These are phyloP conservation scores for Chrysosporium keratinophilum DNA, from an alignment of 2,329 filamentous ascomycete genomes.

Conservation along the genomic window DNA sequence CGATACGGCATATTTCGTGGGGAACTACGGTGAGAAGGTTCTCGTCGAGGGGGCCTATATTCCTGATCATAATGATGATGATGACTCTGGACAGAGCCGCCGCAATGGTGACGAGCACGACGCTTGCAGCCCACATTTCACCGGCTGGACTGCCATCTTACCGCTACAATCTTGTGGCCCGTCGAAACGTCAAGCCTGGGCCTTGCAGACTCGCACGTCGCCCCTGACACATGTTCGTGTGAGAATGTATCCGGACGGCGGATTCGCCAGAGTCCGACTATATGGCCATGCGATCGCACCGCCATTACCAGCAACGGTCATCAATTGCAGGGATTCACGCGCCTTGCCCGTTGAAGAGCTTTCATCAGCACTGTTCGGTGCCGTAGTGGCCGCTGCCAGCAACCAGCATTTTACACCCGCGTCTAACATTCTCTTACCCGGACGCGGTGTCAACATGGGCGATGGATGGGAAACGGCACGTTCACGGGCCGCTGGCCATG, in stretches of 20 bases:
- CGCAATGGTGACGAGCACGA: constrained; percentile 12
- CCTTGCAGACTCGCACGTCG: constrained; percentile 22
- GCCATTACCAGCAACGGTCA: constrained; percentile 13
- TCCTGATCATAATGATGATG: constrained; percentile 19
- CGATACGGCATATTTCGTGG: constrained; percentile 37
- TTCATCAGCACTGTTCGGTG: constrained; percentile 33
- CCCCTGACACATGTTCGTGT: constrained; percentile 36
- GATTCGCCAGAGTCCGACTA: constrained; percentile 34
- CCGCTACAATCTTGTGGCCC: constrained; percentile 32
- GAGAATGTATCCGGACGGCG: constrained; percentile 39
- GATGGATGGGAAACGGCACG: constrained; percentile 38
- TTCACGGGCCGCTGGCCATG: constrained; percentile 31
- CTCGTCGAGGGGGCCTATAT: constrained; percentile 30
- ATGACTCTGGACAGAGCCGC: no score
- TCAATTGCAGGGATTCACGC: neutral
- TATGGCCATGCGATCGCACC: constrained; percentile 36
- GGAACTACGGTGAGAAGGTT: constrained; percentile 38
- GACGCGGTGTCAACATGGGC: constrained; percentile 37
- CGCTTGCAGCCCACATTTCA: constrained; percentile 27
- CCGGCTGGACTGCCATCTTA: constrained; percentile 33
- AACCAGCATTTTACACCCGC: constrained; percentile 36
- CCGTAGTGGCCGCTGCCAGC: constrained; percentile 31
- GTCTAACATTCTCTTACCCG: constrained; percentile 34
- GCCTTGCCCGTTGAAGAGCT: constrained; percentile 28
- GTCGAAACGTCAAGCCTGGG: constrained; percentile 36